phyloP scores from a whole-genome alignment of 2,329 filamentous ascomycete species.

The Botrytis galanthina region DNA sequence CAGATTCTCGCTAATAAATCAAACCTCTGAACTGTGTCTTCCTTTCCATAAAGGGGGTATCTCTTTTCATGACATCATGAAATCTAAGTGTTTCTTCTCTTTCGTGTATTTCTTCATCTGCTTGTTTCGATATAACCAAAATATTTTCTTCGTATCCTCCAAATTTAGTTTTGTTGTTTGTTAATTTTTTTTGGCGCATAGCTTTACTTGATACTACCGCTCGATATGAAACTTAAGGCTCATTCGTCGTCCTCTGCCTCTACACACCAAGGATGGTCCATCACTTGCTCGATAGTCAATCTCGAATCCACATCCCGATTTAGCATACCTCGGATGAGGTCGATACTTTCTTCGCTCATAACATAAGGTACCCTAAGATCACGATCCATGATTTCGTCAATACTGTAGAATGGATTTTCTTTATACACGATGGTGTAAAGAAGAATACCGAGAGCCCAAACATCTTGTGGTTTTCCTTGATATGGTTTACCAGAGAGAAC shows the following conservation, averaged over 20 bases:
- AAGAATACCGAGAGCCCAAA: conserved; percentile 95
- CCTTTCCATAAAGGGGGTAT: conserved; percentile 21
- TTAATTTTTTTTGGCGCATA: not conserved
- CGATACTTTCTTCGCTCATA: conserved; percentile 87
- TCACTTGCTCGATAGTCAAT: conserved; percentile 81
- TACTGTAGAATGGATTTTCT: conserved; percentile 98
- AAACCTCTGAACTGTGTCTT: conserved; percentile 18
- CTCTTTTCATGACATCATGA: conserved; percentile 21
- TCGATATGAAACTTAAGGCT: conserved; percentile 29
- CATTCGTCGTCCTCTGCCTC: conserved; percentile 27
- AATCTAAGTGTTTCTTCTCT: conserved; percentile 18
- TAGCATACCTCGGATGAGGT: conserved; percentile 88
- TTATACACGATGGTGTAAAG: conserved; percentile 99
- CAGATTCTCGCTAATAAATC: conserved; percentile 15
- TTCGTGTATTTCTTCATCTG: conserved; percentile 1
- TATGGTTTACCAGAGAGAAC: conserved; percentile 91
- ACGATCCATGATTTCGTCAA: conserved; percentile 98
- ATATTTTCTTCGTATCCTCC: not conserved
- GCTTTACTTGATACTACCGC: not conserved
- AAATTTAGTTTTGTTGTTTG: not conserved
- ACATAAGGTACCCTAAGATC: conserved; percentile 87
- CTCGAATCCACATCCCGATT: conserved; percentile 81
- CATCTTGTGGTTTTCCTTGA: conserved; percentile 93
- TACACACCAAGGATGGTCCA: conserved; percentile 77
- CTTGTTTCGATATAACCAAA: not conserved